Conservation (phyloP, 1,139 yeast genomes). For the Hansenula lynferdii region DNA sequence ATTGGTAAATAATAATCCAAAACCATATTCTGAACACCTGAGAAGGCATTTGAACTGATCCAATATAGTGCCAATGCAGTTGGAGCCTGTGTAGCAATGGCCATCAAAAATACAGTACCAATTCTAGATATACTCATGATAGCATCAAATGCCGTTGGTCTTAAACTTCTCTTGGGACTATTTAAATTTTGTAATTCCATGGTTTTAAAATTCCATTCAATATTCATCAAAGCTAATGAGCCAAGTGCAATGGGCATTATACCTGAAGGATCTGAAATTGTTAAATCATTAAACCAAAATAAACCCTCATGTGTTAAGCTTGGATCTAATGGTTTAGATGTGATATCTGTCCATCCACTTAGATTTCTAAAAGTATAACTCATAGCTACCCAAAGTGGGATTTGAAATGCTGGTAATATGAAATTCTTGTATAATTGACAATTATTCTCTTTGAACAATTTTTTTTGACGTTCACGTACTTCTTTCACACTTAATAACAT, state of each 20-base stretch:
- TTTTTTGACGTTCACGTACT: slow-evolving; percentile 66
- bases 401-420: slow-evolving; percentile 69
- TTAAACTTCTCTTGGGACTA: slow-evolving; percentile 18
- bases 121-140: slow-evolving; percentile 63
- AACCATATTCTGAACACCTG: slow-evolving; percentile 69
- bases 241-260: slow-evolving; percentile 71
- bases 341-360: slow-evolving; percentile 39
- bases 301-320: slow-evolving; percentile 50
- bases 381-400: slow-evolving; percentile 85
- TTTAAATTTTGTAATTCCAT: slow-evolving; percentile 29
- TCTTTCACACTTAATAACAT: slow-evolving; percentile 71
- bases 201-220: slow-evolving; percentile 71
- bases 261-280: slow-evolving; percentile 57
- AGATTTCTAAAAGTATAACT: slow-evolving; percentile 67
- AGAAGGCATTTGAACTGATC: slow-evolving; percentile 77
- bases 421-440: slow-evolving; percentile 82
- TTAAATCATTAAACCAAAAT: slow-evolving; percentile 56
- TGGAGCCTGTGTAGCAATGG: slow-evolving; percentile 82
- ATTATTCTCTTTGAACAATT: slow-evolving; percentile 55
- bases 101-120: slow-evolving; percentile 77
- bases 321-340: slow-evolving; percentile 44
- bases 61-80: slow-evolving; percentile 76
- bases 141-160: slow-evolving; percentile 61
- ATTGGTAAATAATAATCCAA: slow-evolving; percentile 46
- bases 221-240: slow-evolving; percentile 62